Base-by-base conservation (phyloP, 495 filamentous ascomycete species). In the Xylaria curta region DNA sequence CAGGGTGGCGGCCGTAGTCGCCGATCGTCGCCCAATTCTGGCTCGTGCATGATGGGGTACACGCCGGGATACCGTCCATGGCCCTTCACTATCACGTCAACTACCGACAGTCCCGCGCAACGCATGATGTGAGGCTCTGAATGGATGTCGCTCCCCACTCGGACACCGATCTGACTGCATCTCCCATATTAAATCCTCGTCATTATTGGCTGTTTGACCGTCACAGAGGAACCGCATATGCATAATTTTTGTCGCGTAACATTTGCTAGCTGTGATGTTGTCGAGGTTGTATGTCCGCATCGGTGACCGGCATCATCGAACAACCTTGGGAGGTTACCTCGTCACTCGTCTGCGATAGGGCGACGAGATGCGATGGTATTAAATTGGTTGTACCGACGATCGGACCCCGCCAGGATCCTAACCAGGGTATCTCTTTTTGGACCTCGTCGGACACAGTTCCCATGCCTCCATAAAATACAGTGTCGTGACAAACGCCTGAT, bases 101-200 rank as follows among this genome's bases (percentile, higher is more conserved):
- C 66, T 69, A 69, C 66, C 53, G 66, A 69, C 66, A 47, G n/a
- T 24, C 26, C 66, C 53, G 53, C 17, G 42, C 56, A 49, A 59
- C 3, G 38, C 4, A 69, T 19, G 38, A 69, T 10, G 42, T 69
- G 66, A 69, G 66, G 66, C 66, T 69, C 66, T 38, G 26, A 36
- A 68, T 58, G 66, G 51, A 68, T 68, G 40, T 44, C 26, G 17
- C 28, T 24, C 40, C 42, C 66, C 65, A 67, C 65, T 28, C 19
- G 28, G 47, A 42, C 58, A 21, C 58, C 58, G 58, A 40, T 60
- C 31, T 60, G 58, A 60, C 58, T 36, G 33, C 58, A 60, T n/a
- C 24, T 3, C 21, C 60, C 38, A 46, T 24, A 59, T 53, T 53
- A n/a, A 13, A 2, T 26, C 49, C 44, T 66, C 46, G 46, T 31